A percentile compares a stretch with the other conserved stretches of the same genome.
phyloP scores from a whole-genome alignment of 306 rosid species.

The Sophora flavescens region DNA sequence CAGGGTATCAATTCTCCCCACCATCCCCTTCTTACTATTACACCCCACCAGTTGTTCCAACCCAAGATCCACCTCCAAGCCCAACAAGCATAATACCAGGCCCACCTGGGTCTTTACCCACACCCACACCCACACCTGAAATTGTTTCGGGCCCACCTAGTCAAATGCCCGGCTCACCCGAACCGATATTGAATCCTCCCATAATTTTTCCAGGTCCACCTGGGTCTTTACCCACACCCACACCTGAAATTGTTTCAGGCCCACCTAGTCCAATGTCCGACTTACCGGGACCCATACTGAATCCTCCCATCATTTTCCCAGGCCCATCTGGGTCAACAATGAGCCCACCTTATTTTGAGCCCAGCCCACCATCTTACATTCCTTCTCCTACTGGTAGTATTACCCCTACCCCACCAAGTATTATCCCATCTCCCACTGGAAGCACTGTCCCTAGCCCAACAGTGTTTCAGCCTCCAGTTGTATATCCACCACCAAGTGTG shows the following conservation, averaged over 20 bases:
- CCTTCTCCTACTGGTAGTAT: slow-evolving; percentile 62
- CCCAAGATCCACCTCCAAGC: slow-evolving; percentile 59
- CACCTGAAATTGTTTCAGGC: slow-evolving; percentile 45
- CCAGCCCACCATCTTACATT: slow-evolving; percentile 56
- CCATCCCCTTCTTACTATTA: slow-evolving; percentile 52
- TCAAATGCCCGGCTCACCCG: slow-evolving; percentile 47
- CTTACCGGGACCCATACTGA: slow-evolving; percentile 48
- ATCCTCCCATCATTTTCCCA: slow-evolving; percentile 55
- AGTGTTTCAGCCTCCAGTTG: slow-evolving; percentile 75
- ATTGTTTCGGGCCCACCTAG: slow-evolving; percentile 47
- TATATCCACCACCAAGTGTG: slow-evolving; percentile 82
- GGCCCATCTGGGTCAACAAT: slow-evolving; percentile 48
- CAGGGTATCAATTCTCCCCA: slow-evolving; percentile 42
- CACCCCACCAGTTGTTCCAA: slow-evolving; percentile 63
- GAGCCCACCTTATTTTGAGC: slow-evolving; percentile 60
- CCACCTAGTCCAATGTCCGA: slow-evolving; percentile 40
- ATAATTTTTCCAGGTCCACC: slow-evolving; percentile 51
- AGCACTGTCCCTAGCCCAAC: slow-evolving; percentile 68
- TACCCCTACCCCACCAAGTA: slow-evolving; percentile 57
- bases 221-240: slow-evolving; percentile 41
- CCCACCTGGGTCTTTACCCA: slow-evolving; percentile 46
- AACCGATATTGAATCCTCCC: slow-evolving; percentile 52
- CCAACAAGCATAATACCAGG: slow-evolving; percentile 46
- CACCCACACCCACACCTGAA: slow-evolving; percentile 52
- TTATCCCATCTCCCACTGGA: slow-evolving; percentile 59